Evolutionary conservation across 768 basidiomycete species (phyloP), one percentile per base, ranked within the genome.

Genomic region (Chalciporus chontae): DNA sequence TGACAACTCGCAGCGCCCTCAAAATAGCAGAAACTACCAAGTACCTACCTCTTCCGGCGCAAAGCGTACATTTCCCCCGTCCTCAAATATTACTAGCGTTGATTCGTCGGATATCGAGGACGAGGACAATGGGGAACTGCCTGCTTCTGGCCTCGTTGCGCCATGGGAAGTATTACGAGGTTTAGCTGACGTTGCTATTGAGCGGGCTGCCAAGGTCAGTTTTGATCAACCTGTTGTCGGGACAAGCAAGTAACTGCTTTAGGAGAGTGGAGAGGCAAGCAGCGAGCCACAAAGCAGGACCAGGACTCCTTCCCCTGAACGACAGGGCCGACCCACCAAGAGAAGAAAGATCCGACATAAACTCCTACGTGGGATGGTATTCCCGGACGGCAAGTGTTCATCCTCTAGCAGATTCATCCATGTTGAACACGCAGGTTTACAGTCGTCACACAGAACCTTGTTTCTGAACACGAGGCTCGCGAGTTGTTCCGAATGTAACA

Each of bases 51-150:
- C 59, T 23, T 67, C 76, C 36, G 73, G 74, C 24, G 69, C 78
- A 49, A 89, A 87, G 68, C 75, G 87, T 55, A 73, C 77, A 26
- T 78, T 80, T 29, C 78, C 80, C 11, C 70, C 77, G 3, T 76
- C 81, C 13, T 88, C 88, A 2, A 82, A 80, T 57, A 78, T 83
- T 52, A 82, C 84, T 8, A 90, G 87, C 54, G 83, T 86, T 10
- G 83, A 91, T 66, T 90, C 90, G 1, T 87, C 89, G 32, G 90
- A 91, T 61, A 66, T 81, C n/a, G 91, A 92, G 43, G 89, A 90
- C 42, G 88, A 90, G 40, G 88, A 87, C 38, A 79, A 79, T 50
- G 85, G 86, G 15, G 90, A 87, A 63, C 69, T 93, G 13, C 90
- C 91, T 1, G 85, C 86, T 32, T 80, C 78, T 36, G 89, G 91